Conservation (phyloP, 2,329 filamentous ascomycete genomes). For the Colletotrichum euphorbiae region DNA sequence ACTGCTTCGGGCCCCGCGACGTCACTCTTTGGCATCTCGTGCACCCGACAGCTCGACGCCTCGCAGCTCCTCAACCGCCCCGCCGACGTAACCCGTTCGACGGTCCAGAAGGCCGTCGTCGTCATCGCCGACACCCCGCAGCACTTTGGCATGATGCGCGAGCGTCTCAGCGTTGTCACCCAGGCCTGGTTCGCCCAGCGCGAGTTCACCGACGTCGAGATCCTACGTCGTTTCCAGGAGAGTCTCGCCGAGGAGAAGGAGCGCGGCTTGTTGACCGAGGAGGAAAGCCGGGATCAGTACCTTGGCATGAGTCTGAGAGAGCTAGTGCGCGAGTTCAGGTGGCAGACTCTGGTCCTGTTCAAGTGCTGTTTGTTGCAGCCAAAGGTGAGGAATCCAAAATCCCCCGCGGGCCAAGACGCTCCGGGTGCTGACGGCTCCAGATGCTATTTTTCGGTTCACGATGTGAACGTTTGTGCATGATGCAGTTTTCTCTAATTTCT, state of each 20-base stretch:
- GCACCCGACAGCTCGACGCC: conserved; percentile 90
- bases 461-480: conserved; percentile 96
- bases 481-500: conserved; percentile 96
- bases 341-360: conserved; percentile 92
- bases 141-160: conserved; percentile 88
- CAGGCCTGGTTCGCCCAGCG: conserved; percentile 96
- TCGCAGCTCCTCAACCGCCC: conserved; percentile 81
- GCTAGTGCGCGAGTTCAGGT: conserved; percentile 92
- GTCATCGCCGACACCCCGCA: conserved; percentile 93
- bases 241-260: conserved; percentile 78
- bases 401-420: too few relatives aligned
- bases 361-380: conserved; percentile 95
- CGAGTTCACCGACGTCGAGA: conserved; percentile 92
- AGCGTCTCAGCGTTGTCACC: conserved; percentile 90
- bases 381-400: conserved; percentile 70
- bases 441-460: conserved; percentile 99
- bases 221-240: conserved; percentile 90
- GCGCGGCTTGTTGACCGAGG: conserved; percentile 68
- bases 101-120: conserved; percentile 97
- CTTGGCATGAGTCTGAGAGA: conserved; percentile 90
- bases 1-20: conserved; percentile 69
- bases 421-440: conserved; percentile 56
- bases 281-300: conserved; percentile 85
- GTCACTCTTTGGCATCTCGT: conserved; percentile 95
- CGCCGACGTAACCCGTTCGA: conserved; percentile 93